These are phyloP conservation scores for Pythium rishiriense DNA, from an alignment of 352 stramenopile genomes.

Conservation along the genomic window DNA sequence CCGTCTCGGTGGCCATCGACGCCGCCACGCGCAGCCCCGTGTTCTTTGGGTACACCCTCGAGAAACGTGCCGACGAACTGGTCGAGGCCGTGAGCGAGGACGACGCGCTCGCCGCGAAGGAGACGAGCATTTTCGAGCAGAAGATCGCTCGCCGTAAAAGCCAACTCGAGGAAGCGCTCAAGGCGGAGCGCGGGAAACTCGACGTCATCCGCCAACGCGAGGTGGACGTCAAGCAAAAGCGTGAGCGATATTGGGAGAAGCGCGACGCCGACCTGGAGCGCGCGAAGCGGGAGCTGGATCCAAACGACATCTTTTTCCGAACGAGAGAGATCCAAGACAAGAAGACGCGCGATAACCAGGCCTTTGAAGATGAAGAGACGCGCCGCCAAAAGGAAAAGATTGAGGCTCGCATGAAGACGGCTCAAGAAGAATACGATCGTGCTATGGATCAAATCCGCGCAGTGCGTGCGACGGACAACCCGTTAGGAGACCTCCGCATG, in stretches of 20 bases:
- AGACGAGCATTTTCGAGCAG: conserved; percentile 50
- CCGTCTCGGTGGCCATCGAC: conserved; percentile 47
- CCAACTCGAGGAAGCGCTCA: conserved; percentile 36
- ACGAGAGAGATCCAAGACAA: conserved; percentile 65
- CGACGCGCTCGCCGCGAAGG: conserved; percentile 29
- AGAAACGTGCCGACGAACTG: conserved; percentile 44
- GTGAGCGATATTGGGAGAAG: conserved; percentile 63
- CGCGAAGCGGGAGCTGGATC: conserved; percentile 72
- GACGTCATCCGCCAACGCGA: conserved; percentile 52
- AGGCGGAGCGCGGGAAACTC: conserved; percentile 58
- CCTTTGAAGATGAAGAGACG: conserved; percentile 56
- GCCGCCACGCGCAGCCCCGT: conserved; percentile 46
- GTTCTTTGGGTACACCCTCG: conserved; percentile 71
- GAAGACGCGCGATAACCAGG: conserved; percentile 52
- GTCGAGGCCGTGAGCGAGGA: conserved; percentile 39
- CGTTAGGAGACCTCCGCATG: conserved; percentile 50
- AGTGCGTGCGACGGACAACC: conserved; percentile 42
- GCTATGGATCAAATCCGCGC: conserved; percentile 37
- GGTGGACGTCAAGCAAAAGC: conserved; percentile 43
- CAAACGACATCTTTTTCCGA: conserved; percentile 76
- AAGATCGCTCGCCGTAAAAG: conserved; percentile 46
- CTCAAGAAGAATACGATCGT: conserved; percentile 38
- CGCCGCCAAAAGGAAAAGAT: conserved; percentile 43
- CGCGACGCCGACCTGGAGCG: conserved; percentile 61
- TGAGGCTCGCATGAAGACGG: conserved; percentile 41